Evolutionary conservation across 2,329 filamentous ascomycete species (phyloP).

Genomic region (Akanthomyces lecanii): DNA sequence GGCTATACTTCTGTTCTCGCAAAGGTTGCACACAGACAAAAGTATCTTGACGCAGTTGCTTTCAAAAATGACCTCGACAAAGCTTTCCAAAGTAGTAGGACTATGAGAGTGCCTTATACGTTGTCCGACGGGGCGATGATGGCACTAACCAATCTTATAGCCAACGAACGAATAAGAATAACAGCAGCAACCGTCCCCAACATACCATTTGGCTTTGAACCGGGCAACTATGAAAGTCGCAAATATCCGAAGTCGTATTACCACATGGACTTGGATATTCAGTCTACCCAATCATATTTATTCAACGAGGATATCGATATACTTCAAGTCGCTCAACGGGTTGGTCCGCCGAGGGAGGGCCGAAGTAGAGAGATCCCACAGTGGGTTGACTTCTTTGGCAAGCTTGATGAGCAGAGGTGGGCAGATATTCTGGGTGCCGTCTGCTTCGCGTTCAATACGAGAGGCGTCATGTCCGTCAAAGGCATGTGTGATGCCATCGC

Average conservation of each 20-base stretch:
- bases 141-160: conserved; percentile 62
- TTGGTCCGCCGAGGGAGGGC: conserved; percentile 40
- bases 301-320: conserved; percentile 48
- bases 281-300: conserved; percentile 60
- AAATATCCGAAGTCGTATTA: conserved; percentile 63
- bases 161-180: conserved; percentile 52
- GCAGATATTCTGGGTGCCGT: conserved; percentile 59
- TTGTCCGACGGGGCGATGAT: conserved; percentile 63
- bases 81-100: conserved; percentile 41
- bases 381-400: conserved; percentile 67
- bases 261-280: conserved; percentile 58
- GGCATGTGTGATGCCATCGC: conserved; percentile 53
- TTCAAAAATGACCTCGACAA: conserved; percentile 59
- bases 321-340: conserved; percentile 30
- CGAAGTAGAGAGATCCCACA: conserved; percentile 55
- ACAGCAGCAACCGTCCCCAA: conserved; percentile 51
- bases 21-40: conserved; percentile 50
- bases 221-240: conserved; percentile 66
- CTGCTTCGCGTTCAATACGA: conserved; percentile 57
- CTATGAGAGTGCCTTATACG: conserved; percentile 49
- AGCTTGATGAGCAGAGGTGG: conserved; percentile 58
- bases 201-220: conserved; percentile 67
- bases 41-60: conserved; percentile 53
- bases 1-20: conserved; percentile 53
- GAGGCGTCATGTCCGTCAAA: conserved; percentile 51